A percentile compares a stretch with the other conserved stretches of the same genome.
Conservation (phyloP, 2,329 filamentous ascomycete genomes). For the Fusarium kyushuense region DNA sequence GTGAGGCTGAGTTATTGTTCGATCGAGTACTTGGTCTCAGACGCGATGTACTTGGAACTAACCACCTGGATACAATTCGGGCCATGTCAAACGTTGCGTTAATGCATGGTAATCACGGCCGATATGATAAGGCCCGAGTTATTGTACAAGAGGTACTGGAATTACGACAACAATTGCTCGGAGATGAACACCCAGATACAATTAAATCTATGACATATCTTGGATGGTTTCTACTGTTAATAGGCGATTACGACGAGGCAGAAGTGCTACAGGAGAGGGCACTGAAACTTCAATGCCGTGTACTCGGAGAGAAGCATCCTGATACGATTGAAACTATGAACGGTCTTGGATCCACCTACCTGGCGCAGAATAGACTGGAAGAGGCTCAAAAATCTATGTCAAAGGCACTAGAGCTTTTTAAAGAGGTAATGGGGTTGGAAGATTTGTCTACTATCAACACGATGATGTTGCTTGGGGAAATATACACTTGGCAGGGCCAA, state of each 20-base stretch:
- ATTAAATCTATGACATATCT: accelerated
- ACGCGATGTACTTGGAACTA: neutral
- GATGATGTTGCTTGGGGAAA: accelerated
- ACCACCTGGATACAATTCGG: neutral
- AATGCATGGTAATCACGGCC: neutral
- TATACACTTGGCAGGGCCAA: accelerated
- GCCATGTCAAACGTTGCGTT: slow-evolving; percentile 7
- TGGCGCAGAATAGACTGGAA: accelerated
- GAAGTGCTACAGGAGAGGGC: accelerated
- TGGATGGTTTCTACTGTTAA: neutral
- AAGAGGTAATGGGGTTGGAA: neutral
- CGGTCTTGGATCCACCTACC: accelerated
- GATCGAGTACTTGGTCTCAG: neutral
- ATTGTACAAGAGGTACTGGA: accelerated
- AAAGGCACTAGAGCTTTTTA: neutral
- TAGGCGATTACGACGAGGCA: neutral
- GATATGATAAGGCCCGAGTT: accelerated
- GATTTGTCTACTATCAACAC: accelerated
- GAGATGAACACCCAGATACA: neutral
- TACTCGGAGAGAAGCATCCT: neutral
- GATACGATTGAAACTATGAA: neutral
- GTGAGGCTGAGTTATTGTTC: neutral
- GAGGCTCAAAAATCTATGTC: neutral
- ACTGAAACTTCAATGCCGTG: neutral
- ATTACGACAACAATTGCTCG: neutral